Evolutionary conservation across 768 basidiomycete species (phyloP), one percentile per base, ranked within the genome.

Genomic region (Dentipellis sp.): DNA sequence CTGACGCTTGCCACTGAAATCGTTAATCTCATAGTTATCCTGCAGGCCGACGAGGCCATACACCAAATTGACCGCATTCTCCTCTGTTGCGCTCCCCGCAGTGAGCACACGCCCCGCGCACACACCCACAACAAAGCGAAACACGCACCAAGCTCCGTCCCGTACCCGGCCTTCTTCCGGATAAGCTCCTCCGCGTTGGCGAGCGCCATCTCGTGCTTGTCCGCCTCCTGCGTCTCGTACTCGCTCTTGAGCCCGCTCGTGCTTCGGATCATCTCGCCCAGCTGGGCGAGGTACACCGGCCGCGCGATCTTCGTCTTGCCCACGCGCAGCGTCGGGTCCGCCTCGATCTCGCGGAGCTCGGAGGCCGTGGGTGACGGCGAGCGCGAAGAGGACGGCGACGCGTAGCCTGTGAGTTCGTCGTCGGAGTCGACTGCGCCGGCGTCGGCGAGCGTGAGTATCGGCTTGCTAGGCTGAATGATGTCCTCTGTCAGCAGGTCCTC

Each of bases 251-350:
- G 64, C 2, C 75, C 73, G n/a, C 76, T 77, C 12, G 76, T 78
- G 16, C 77, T 77, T 36, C 86, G 79, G n/a, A 98, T 71, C 63
- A 97, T 72, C 50, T 82, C 81, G 4, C 83, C 83, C 4, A 99
- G 75, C 65, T 97, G 94, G 8, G 79, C 79, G 11, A 98, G 81
- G 68, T 97, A 99, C 9, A 98, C 90, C 0, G 97, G 97, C 16
- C 83, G 78, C n/a, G 77, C 66, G 12, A 88, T 75, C 63, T 85
- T 91, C 70, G 84, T 85, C 36, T 70, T 70, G 7, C 83, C 84
- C 7, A 89, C 76, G 49, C 78, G 81, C 37, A 95, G 72, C 1
- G 88, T 85, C 0, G 94, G 94, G 62, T 97, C 93, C 52, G 79
- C 83, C 64, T 89, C 90, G 35, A 91, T 85, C 64, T 90, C 92